These are phyloP conservation scores for Microcyclospora pomicola DNA, from an alignment of 2,329 filamentous ascomycete genomes.

Conservation along the genomic window DNA sequence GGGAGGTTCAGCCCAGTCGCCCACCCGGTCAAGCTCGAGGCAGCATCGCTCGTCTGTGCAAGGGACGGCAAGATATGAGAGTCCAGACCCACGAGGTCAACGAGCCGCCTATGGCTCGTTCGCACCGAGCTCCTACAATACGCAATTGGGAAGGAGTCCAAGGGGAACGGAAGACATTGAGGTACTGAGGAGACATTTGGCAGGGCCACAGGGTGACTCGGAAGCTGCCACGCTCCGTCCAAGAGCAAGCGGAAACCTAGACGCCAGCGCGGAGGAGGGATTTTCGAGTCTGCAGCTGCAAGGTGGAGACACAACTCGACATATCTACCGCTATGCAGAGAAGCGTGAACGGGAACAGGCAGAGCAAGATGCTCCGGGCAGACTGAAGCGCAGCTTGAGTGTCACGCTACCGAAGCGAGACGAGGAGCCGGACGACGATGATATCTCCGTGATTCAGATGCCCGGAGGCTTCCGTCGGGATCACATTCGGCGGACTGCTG, in stretches of 20 bases:
- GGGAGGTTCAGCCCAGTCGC: constrained; percentile 37
- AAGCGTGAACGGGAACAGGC: constrained; percentile 72
- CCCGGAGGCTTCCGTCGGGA: constrained; percentile 90
- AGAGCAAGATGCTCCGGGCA: constrained; percentile 46
- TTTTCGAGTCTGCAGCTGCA: constrained; percentile 90
- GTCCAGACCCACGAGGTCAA: constrained; percentile 37
- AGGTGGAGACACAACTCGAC: constrained; percentile 84
- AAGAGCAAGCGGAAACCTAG: constrained; percentile 7
- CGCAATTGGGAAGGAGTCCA: constrained; percentile 31
- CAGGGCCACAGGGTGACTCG: constrained; percentile 41
- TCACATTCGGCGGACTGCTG: constrained; percentile 64
- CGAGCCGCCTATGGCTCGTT: constrained; percentile 77
- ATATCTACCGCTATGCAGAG: constrained; percentile 94
- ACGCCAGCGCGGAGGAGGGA: constrained; percentile 43
- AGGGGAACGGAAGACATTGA: constrained; percentile 76
- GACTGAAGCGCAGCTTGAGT: constrained; percentile 69
- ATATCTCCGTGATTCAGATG: constrained; percentile 82
- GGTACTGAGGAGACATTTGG: constrained; percentile 77
- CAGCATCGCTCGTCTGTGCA: too few relatives aligned
- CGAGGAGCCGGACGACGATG: constrained; percentile 50
- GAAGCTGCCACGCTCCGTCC: constrained; percentile 17
- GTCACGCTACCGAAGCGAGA: constrained; percentile 69
- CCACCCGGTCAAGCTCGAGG: constrained; percentile 30
- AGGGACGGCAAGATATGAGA: constrained; percentile 31
- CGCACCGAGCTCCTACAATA: constrained; percentile 46